These are phyloP conservation scores for Aspergillus amoenus DNA, from an alignment of 2,329 filamentous ascomycete species.

Conservation along the genomic window DNA sequence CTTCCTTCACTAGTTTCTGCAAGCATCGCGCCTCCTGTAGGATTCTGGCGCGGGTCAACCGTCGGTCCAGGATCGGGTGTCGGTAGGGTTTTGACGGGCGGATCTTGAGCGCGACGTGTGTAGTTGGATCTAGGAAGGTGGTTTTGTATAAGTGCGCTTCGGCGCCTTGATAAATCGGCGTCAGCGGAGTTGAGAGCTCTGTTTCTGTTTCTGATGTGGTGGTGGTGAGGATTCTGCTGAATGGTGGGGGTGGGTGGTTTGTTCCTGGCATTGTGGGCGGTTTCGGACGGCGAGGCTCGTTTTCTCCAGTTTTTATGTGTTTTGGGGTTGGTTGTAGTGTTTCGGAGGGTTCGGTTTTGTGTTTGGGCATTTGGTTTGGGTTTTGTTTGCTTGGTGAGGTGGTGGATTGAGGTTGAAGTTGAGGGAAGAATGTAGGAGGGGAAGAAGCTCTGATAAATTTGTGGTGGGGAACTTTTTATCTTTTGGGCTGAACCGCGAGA, in stretches of 20 bases:
- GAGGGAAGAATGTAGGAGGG: background rate
- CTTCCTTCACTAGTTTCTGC: slow-evolving; percentile 73
- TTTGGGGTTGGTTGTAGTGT: background rate
- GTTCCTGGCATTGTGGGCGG: background rate
- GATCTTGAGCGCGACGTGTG: slow-evolving; percentile 82
- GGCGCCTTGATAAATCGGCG: slow-evolving; percentile 86
- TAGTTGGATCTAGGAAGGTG: slow-evolving; percentile 67
- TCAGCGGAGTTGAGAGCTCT: slow-evolving; percentile 57
- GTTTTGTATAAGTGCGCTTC: slow-evolving; percentile 93
- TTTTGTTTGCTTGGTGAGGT: background rate
- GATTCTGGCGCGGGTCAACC: slow-evolving; percentile 82
- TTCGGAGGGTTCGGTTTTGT: background rate
- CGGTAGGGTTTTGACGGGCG: slow-evolving; percentile 89
- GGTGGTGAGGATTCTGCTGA: slow-evolving; percentile 28
- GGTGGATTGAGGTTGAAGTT: background rate
- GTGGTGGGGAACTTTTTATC: slow-evolving; percentile 4
- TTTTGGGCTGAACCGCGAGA: background rate
- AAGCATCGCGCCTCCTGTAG: slow-evolving; percentile 86
- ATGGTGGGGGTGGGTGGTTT: background rate
- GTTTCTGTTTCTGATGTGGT: slow-evolving; percentile 54
- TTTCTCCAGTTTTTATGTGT: background rate
- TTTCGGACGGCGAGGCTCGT: background rate
- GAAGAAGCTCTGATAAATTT: slow-evolving; percentile 4
- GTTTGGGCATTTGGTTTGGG: background rate
- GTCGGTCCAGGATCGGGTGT: slow-evolving; percentile 82